phyloP scores from a whole-genome alignment of 306 rosid genomes.

The Astragalus membranaceus region DNA sequence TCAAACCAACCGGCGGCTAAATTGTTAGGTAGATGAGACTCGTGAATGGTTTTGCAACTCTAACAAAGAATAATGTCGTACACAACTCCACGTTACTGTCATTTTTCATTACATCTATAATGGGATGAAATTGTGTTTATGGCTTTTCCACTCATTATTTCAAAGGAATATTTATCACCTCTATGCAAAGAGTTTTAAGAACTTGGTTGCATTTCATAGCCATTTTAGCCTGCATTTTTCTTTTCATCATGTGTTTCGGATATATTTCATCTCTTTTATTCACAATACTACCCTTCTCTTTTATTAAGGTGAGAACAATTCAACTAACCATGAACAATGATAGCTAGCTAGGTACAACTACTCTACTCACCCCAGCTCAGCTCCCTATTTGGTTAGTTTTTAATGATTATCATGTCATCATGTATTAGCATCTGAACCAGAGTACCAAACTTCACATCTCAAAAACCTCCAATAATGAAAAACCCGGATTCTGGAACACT shows the following conservation, averaged over 20 bases:
- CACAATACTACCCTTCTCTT: background rate
- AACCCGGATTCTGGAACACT: background rate
- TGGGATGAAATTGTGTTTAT: background rate
- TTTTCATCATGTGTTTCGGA: background rate
- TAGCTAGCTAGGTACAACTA: background rate
- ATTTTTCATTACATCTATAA: background rate
- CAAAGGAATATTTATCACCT: background rate
- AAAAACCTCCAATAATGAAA: background rate
- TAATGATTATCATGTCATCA: background rate
- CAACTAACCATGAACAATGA: background rate
- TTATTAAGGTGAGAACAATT: background rate
- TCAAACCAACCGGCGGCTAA: background rate
- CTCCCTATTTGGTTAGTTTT: background rate
- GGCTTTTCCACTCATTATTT: background rate
- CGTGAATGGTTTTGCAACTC: background rate
- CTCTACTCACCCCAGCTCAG: background rate
- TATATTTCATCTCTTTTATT: background rate
- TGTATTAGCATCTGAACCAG: background rate
- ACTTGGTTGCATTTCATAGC: background rate
- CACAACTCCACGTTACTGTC: background rate
- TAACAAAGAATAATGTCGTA: background rate
- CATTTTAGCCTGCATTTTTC: background rate
- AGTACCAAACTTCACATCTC: background rate
- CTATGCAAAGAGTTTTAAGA: background rate
- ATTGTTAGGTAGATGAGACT: background rate